Evolutionary conservation across 495 filamentous ascomycete species (phyloP), one percentile per base, ranked within the genome.

Genomic region (Penicillium pancosmium): DNA sequence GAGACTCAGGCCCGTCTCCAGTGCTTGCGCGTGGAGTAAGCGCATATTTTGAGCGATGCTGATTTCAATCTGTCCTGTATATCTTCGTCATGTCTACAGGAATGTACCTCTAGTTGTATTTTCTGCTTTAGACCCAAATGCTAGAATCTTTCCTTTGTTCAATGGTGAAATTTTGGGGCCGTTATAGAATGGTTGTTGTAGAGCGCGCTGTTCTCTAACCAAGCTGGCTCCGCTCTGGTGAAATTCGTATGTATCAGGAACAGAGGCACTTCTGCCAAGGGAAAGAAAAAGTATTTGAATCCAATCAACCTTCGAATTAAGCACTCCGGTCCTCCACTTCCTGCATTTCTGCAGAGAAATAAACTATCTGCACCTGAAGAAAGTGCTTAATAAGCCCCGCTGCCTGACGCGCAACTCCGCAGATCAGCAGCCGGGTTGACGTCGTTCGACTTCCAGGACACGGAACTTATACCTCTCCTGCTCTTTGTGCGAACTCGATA

Each of bases 1-100:
- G 77, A 80, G 65, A 78, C 77, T 18, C 77, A 81, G 61, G 78
- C 78, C 34, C 77, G 78, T 10, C 74, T 81, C 49, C 78, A 81
- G 66, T 80, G 78, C 65, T 68, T 81, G 63, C 65, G 78, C 51
- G 78, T 81, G 59, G 76, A 81, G 65, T 81, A 77, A 69, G 69
- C 57, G 57, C 64, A 69, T 70, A 61, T 65, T 56, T 55, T 63
- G 63, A 68, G 68, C 66, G 61, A 63, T 71, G 40, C 52, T 61
- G 63, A 60, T 69, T 73, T 65, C 55, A 62, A 58, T 60, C 61
- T 67, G 70, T 70, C 65, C 62, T 72, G 68, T 75, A 74, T 64
- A 70, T 63, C 68, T 61, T 70, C 59, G 61, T 69, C 63, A 61
- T 67, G 59, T 67, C 64, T 70, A 67, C 70, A 73, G 70, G 72